Base-by-base conservation (phyloP, 768 basidiomycete species). In the Leccinum uliginosum region DNA sequence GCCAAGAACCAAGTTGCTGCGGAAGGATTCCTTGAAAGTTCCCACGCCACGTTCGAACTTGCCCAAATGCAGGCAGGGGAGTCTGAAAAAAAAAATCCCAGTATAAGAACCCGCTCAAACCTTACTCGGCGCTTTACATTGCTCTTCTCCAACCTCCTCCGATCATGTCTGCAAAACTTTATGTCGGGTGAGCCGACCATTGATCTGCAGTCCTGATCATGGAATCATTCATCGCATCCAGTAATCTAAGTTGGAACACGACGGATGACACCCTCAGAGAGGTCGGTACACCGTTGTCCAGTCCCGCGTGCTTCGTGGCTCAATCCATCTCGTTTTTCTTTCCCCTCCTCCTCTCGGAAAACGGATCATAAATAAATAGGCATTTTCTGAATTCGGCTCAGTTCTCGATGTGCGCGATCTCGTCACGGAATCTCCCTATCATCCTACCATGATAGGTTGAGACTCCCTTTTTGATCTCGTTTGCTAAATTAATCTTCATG, bases 371-470 rank as follows among this genome's bases (percentile, higher is more conserved):
- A 44, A 56, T 48, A 49, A 24, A 60, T 27, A 80, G 76, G 74
- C 75, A 6, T 83, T 83, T 73, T 59, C 65, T 45, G 48, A 67
- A 14, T 78, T 62, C 65, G 82, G 82, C 57, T 51, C 71, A 35
- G 74, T 83, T 62, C 50, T 71, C 57, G 82, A 83, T 77, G 81
- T 83, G 71, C 70, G 81, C 76, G 60, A 63, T 70, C 63, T 61
- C 58, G 62, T 61, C 62, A 54, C n/a, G 66, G 64, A 63, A 55
- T 72, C 70, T 62, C 59, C 60, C 62, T 56, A 51, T 71, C 70
- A 62, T 64, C 40, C 63, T 62, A 69, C 69, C 52, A 51, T 59
- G 69, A 71, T 69, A 69, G 67, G 70, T 49, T 19, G 66, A 70
- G 71, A 62, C 50, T 61, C 63, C 60, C 52, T 61, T 46, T 55